Base-by-base conservation (phyloP, 1,284 basidiomycete genomes). In the Boletus sp. region DNA sequence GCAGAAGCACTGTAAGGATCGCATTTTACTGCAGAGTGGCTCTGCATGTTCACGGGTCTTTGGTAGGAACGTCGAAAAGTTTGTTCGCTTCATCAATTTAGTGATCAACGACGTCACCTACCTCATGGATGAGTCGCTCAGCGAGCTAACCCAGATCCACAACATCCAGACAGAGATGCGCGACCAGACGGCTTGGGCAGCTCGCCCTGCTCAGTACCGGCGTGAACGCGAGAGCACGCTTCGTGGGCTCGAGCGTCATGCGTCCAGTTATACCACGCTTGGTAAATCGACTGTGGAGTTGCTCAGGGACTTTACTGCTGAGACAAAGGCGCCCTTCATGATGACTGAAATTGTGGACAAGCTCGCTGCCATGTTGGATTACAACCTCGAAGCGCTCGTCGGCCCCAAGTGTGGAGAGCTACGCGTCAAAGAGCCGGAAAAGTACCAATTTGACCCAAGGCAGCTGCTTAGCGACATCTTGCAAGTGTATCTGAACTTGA, bases 81-180 rank as follows among this genome's bases (percentile, higher is more conserved):
- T 96, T 64, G 86, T 98, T 52, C 86, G 89, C 46, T 99, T 99
- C 67, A 82, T 94, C 70, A 99, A 99, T 69, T 77, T 98, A 58
- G 88, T 99, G 80, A 97, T 99, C 77, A 98, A 97, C 77, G 96
- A 99, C 63, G 94, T 96, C 38, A 99, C 96, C 1, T 99, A 94
- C 69, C 84, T 99, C 52, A 84, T 99, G 73, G 95, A 99, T 65
- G 96, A 99, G 63, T 95, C 94, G 5, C 75, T 99, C 45, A 86
- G 84, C 57, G 90, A 94, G 59, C 75, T 99, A 42, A 75, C 83
- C 6, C 91, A 94, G 65, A 94, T 99, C 56, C 84, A 91, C 65
- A 81, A 79, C 40, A 85, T 97, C 46, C 88, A 97, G 66, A 71
- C 72, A 0, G 87, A 94, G 66, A 94, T 94, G 85, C 82, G 82